phyloP scores from a whole-genome alignment of 169 alveolate species.

The Eimeria necatrix region DNA sequence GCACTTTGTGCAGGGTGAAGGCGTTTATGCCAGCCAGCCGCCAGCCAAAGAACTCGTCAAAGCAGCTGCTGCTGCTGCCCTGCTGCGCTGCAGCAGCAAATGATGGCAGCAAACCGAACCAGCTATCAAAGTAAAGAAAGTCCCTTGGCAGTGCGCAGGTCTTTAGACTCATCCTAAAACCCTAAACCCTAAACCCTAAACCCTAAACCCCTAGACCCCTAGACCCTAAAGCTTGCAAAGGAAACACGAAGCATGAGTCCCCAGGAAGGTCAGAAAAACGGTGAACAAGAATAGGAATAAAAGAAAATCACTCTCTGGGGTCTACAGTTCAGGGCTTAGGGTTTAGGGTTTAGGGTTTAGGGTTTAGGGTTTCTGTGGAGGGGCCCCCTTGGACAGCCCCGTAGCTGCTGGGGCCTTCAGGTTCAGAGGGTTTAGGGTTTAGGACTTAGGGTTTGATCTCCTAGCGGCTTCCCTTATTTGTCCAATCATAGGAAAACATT shows the following conservation, averaged over 20 bases:
- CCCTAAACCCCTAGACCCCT: constrained; percentile 1
- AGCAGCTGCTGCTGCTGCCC: constrained; percentile 1
- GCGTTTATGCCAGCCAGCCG: constrained; percentile 60
- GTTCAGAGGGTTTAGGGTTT: background rate
- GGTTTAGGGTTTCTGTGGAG: too few species aligned
- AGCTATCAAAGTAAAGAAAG: constrained; percentile 47
- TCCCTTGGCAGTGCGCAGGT: constrained; percentile 72
- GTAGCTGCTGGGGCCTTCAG: background rate
- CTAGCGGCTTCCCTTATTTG: too few species aligned
- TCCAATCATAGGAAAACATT: too few species aligned
- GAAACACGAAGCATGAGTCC: background rate
- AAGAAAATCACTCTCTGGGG: background rate
- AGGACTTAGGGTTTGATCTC: background rate
- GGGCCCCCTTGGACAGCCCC: background rate
- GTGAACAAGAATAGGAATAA: background rate
- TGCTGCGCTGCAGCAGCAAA: background rate
- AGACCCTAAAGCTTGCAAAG: background rate
- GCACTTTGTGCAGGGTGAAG: constrained; percentile 31
- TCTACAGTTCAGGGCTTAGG: background rate
- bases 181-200: constrained; percentile 22
- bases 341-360: constrained; percentile 36
- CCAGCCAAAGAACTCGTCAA: constrained; percentile 70
- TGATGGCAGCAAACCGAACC: constrained; percentile 71
- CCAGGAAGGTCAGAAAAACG: too few species aligned
- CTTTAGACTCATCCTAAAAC: constrained; percentile 42